Evolutionary conservation across 169 alveolate species (phyloP).

Genomic region (Eimeria necatrix): DNA sequence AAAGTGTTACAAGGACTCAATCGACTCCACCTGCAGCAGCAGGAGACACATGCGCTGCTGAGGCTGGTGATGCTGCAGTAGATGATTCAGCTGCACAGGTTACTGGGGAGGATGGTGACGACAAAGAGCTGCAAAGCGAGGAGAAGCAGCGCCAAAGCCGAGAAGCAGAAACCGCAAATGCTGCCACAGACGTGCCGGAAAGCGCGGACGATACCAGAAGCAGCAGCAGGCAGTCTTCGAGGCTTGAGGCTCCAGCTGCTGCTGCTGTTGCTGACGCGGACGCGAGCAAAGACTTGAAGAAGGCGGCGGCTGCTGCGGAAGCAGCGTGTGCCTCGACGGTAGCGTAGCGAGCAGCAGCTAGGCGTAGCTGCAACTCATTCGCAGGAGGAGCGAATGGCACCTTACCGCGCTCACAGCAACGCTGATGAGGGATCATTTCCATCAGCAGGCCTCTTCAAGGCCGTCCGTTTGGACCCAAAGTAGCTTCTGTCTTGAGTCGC

Average conservation of each 20-base stretch:
- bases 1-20: background rate
- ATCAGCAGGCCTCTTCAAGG: too few species aligned
- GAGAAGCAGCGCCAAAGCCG: background rate
- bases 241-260: background rate
- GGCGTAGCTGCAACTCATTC: background rate
- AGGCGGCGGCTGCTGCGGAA: background rate
- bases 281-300: background rate
- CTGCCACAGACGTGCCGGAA: slow-evolving; percentile 31
- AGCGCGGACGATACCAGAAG: background rate
- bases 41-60: too few species aligned
- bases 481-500: too few species aligned
- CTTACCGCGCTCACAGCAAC: background rate
- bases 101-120: background rate
- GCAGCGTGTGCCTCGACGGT: background rate
- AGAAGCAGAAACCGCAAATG: slow-evolving; percentile 10
- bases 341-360: slow-evolving; percentile 12
- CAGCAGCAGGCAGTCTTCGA: slow-evolving; percentile 30
- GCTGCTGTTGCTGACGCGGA: background rate
- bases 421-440: too few species aligned
- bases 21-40: background rate
- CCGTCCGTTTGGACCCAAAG: too few species aligned
- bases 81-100: background rate
- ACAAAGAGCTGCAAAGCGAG: background rate
- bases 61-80: background rate
- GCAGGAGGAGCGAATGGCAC: background rate